These are phyloP conservation scores for Penicillium crustosum DNA, from an alignment of 2,329 filamentous ascomycete genomes.

Conservation along the genomic window DNA sequence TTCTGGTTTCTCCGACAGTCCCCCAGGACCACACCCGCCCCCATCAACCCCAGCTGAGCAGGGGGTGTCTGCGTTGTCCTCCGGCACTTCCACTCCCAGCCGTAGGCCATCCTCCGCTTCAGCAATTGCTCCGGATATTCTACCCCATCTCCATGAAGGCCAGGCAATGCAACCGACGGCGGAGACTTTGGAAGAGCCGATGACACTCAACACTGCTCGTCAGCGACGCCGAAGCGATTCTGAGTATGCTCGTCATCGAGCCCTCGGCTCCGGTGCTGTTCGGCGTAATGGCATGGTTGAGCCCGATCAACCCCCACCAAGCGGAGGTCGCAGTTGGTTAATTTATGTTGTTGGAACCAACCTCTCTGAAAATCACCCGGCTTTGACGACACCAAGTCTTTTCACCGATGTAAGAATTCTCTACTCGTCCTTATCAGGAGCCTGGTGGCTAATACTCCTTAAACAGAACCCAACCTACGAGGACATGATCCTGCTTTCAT, in stretches of 20 bases:
- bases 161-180: conserved; percentile 36
- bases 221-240: conserved; percentile 60
- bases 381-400: conserved; percentile 66
- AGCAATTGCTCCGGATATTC: conserved; percentile 37
- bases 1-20: conserved; percentile 54
- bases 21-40: conserved; percentile 60
- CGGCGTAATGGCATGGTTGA: conserved; percentile 65
- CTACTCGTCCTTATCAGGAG: not conserved
- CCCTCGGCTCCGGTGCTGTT: conserved; percentile 61
- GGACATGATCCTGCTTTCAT: conserved; percentile 69
- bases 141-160: conserved; percentile 44
- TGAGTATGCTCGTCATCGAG: conserved; percentile 55
- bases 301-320: conserved; percentile 51
- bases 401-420: conserved; percentile 61
- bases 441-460: conserved; percentile 13
- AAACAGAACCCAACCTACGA: conserved; percentile 64
- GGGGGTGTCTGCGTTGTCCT: conserved; percentile 55
- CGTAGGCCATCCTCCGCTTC: conserved; percentile 51
- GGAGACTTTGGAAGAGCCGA: conserved; percentile 45
- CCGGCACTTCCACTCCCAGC: conserved; percentile 52
- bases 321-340: conserved; percentile 65
- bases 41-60: conserved; percentile 64
- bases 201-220: conserved; percentile 45
- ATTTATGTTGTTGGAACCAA: conserved; percentile 71
- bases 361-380: conserved; percentile 68